Percentiles rank a stretch among this genome's conserved stretches.
These are phyloP conservation scores for Phytophthora idaei DNA, from an alignment of 352 stramenopile species.

Conservation along the genomic window DNA sequence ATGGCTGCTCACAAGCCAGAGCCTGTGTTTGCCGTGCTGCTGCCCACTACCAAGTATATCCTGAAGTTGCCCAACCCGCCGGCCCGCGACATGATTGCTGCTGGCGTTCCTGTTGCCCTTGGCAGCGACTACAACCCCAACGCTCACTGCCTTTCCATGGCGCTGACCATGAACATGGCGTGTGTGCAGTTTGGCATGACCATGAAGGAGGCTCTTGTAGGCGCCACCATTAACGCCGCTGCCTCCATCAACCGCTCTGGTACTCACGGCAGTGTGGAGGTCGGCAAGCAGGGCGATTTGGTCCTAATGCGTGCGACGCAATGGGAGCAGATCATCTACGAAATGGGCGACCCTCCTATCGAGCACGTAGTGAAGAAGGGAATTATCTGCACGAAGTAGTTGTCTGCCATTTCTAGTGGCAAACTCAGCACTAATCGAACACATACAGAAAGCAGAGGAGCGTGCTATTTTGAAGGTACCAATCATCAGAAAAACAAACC, in stretches of 20 bases:
- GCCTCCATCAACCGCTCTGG: constrained; percentile 79
- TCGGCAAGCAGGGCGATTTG: constrained; percentile 78
- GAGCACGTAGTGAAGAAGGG: constrained; percentile 82
- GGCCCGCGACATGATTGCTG: constrained; percentile 72
- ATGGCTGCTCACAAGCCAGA: constrained; percentile 62
- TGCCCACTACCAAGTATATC: constrained; percentile 88
- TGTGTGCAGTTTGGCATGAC: constrained; percentile 87
- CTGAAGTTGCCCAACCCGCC: constrained; percentile 78
- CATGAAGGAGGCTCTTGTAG: constrained; percentile 87
- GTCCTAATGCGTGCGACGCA: constrained; percentile 69
- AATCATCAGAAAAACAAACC: background rate
- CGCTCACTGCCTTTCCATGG: constrained; percentile 87
- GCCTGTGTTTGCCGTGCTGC: constrained; percentile 73
- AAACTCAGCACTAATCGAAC: background rate
- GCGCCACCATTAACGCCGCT: constrained; percentile 81
- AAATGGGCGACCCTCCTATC: constrained; percentile 83
- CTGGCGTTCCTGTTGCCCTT: constrained; percentile 70
- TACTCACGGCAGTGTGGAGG: constrained; percentile 78
- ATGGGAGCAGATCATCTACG: constrained; percentile 89
- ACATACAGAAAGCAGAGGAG: constrained; percentile 11
- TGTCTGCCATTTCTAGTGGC: background rate
- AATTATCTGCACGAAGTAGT: constrained; percentile 34
- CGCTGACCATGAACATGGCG: constrained; percentile 88
- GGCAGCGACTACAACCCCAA: constrained; percentile 89
- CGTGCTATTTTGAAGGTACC: constrained; percentile 11